Conservation (phyloP, 768 basidiomycete genomes). For the Cystobasidium ongulense region DNA sequence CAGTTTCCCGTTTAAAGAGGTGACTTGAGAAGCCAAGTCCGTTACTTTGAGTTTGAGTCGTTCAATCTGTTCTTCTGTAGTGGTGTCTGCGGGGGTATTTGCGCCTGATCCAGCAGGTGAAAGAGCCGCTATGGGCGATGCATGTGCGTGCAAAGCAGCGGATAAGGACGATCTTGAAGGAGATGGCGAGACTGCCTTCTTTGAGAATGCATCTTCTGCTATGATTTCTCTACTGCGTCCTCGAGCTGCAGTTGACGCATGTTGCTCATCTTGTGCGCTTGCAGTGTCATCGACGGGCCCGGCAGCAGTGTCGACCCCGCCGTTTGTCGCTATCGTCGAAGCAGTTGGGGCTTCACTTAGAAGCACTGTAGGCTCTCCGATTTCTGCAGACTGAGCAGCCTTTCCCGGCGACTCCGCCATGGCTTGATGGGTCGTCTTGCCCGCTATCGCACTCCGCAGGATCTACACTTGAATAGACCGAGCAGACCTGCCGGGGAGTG, state of each 20-base stretch:
- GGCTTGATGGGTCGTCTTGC: too few relatives aligned
- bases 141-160: background rate
- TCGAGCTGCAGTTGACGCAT: background rate
- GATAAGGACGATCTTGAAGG: background rate
- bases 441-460: too few relatives aligned
- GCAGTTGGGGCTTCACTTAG: too few relatives aligned
- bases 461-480: too few relatives aligned
- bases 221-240: background rate
- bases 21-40: conserved; percentile 81
- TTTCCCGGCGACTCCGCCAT: too few relatives aligned
- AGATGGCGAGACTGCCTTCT: background rate
- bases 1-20: conserved; percentile 82
- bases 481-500: too few relatives aligned
- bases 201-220: background rate
- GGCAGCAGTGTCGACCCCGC: background rate
- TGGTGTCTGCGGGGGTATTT: background rate
- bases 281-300: background rate
- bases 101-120: background rate
- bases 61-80: background rate
- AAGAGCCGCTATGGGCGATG: background rate
- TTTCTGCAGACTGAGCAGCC: background rate
- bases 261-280: background rate
- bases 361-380: background rate
- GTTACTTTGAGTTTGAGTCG: conserved; percentile 69
- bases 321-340: background rate